A percentile compares a stretch with the other conserved stretches of the same genome.
Conservation (phyloP, 768 basidiomycete genomes). For the Cantharellus anzutake region DNA sequence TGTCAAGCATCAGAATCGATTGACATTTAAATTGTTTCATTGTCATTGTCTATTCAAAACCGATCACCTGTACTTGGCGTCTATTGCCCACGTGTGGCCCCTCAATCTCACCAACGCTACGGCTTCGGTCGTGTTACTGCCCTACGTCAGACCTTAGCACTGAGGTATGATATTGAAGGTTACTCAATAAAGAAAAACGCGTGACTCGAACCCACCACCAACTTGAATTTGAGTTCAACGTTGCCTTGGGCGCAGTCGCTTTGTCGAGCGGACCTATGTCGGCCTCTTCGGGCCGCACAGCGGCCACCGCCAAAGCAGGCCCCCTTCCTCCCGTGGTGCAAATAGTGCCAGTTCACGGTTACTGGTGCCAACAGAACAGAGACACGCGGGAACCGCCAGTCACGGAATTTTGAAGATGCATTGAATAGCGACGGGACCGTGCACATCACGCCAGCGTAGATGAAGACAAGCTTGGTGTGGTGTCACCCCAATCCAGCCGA, state of each 20-base stretch:
- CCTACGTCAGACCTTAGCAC: no score
- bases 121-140: no score
- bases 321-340: not conserved
- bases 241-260: not conserved
- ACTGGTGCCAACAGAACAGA: not conserved
- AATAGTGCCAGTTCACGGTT: not conserved
- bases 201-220: not conserved
- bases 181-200: not conserved
- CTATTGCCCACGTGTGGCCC: no score
- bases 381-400: not conserved
- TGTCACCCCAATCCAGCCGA: not conserved
- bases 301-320: not conserved
- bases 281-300: not conserved
- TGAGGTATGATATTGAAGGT: not conserved
- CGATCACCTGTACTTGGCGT: not conserved
- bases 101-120: no score
- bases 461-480: not conserved
- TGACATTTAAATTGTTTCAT: not conserved
- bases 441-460: constrained; percentile 26
- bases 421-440: constrained; percentile 49
- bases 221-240: not conserved
- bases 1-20: not conserved
- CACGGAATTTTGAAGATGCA: constrained; percentile 50
- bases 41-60: not conserved
- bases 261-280: not conserved